Conservation (phyloP, 805 yeast genomes). For the Suhomyces xylopsoci region DNA sequence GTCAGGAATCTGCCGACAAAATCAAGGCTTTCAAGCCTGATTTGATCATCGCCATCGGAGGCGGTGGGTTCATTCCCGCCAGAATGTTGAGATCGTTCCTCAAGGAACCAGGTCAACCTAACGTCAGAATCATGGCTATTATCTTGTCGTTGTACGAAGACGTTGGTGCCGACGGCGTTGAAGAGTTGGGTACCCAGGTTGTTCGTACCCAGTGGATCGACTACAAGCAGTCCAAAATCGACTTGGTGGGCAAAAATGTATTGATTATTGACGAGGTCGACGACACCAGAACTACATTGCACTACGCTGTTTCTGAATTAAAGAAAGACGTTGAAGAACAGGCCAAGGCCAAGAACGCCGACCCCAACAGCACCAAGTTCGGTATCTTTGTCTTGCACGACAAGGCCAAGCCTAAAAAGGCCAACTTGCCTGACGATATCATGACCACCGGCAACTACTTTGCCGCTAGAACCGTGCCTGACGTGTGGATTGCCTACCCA, state of each 20-base stretch:
- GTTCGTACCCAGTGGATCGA: slow-evolving; percentile 84
- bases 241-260: slow-evolving; percentile 65
- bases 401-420: slow-evolving; percentile 68
- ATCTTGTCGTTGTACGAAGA: slow-evolving; percentile 88
- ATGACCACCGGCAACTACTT: slow-evolving; percentile 59
- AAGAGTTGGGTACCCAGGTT: slow-evolving; percentile 57
- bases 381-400: slow-evolving; percentile 79
- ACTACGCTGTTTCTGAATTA: slow-evolving; percentile 72
- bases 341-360: slow-evolving; percentile 49
- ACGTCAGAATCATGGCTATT: slow-evolving; percentile 91
- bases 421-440: slow-evolving; percentile 64
- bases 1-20: slow-evolving; percentile 58
- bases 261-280: slow-evolving; percentile 82
- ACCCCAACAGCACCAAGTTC: slow-evolving; percentile 53
- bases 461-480: slow-evolving; percentile 74
- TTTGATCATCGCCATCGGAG: slow-evolving; percentile 92
- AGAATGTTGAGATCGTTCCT: slow-evolving; percentile 91
- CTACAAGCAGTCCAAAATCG: slow-evolving; percentile 59
- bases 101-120: slow-evolving; percentile 83
- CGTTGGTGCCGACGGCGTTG: slow-evolving; percentile 46
- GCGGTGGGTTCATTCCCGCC: slow-evolving; percentile 98
- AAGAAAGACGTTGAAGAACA: slow-evolving; percentile 67
- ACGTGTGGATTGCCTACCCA: slow-evolving; percentile 83
- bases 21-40: slow-evolving; percentile 78
- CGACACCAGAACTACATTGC: slow-evolving; percentile 81